Evolutionary conservation across 1,284 basidiomycete species (phyloP).

Genomic region (Vanrija sp.): DNA sequence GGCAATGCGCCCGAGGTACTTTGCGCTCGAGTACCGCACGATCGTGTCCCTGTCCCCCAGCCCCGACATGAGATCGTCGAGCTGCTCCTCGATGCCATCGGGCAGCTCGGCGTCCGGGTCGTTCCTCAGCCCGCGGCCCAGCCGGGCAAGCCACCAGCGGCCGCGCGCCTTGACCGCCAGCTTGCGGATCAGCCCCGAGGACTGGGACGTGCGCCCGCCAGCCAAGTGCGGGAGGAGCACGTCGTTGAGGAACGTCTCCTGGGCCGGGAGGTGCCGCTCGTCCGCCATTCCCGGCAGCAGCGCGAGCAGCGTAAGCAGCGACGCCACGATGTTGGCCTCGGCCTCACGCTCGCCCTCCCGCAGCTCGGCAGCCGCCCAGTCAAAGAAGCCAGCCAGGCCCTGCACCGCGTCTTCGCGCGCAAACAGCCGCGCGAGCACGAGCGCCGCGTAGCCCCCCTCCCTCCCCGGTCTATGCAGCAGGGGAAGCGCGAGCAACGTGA

Average conservation of each 20-base stretch:
- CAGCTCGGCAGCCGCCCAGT: conserved; percentile 33
- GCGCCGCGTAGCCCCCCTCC: conserved; percentile 43
- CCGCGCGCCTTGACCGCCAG: conserved; percentile 44
- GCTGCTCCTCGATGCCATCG: conserved; percentile 68
- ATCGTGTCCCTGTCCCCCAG: conserved; percentile 92
- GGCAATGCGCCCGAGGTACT: conserved; percentile 82
- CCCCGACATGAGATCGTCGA: conserved; percentile 69
- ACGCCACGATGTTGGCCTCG: conserved; percentile 34
- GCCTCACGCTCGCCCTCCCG: conserved; percentile 35
- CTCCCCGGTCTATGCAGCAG: conserved; percentile 42
- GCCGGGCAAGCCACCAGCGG: conserved; percentile 42
- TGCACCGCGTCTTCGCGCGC: conserved; percentile 40
- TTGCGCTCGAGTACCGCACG: conserved; percentile 92
- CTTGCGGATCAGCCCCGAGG: conserved; percentile 43
- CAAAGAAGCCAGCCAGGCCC: conserved; percentile 34
- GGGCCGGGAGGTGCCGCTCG: conserved; percentile 31
- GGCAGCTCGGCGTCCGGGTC: conserved; percentile 65
- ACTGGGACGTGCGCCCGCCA: conserved; percentile 36
- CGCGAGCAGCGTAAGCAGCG: conserved; percentile 37
- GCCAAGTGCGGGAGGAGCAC: conserved; percentile 36
- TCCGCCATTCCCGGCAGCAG: conserved; percentile 36
- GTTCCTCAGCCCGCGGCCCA: conserved; percentile 17
- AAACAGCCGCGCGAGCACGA: conserved; percentile 44
- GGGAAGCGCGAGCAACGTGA: conserved; percentile 43
- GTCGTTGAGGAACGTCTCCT: conserved; percentile 26